phyloP scores from a whole-genome alignment of 106 monocot genomes.

The Apostasia ramifera region DNA sequence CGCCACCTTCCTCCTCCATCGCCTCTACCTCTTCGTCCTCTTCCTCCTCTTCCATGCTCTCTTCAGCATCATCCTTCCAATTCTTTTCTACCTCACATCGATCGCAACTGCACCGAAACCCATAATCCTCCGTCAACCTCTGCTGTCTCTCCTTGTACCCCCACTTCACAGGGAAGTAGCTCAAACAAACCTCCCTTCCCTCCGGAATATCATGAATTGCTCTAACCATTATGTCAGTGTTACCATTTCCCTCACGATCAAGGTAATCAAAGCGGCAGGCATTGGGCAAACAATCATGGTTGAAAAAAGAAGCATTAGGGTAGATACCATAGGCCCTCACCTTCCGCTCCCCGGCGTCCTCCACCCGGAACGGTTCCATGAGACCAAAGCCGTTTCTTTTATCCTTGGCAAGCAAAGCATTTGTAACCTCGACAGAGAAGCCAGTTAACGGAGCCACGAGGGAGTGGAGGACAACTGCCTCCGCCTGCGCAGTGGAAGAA shows the following conservation, averaged over 20 bases:
- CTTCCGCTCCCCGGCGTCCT: constrained; percentile 12
- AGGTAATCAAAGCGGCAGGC: constrained; percentile 85
- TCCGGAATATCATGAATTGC: constrained; percentile 69
- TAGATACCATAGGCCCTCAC: constrained; percentile 76
- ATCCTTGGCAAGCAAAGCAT: constrained; percentile 60
- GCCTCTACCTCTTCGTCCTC: constrained; percentile 31
- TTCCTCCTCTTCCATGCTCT: constrained; percentile 16
- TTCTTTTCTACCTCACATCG: constrained; percentile 70
- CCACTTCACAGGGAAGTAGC: constrained; percentile 90
- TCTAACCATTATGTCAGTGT: constrained; percentile 48
- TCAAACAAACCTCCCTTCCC: constrained; percentile 84
- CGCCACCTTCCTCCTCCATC: constrained; percentile 21
- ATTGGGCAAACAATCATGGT: constrained; percentile 92
- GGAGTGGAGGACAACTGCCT: constrained; percentile 22
- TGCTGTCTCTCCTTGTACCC: constrained; percentile 56
- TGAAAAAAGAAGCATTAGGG: constrained; percentile 61
- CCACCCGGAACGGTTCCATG: constrained; percentile 42
- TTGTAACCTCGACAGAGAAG: constrained; percentile 44
- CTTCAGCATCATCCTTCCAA: constrained; percentile 68
- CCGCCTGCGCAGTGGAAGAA: not conserved
- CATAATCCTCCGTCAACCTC: constrained; percentile 72
- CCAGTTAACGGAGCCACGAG: constrained; percentile 16
- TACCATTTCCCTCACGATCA: constrained; percentile 25
- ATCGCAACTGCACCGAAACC: constrained; percentile 76
- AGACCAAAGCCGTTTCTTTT: constrained; percentile 63